A percentile compares a stretch with the other conserved stretches of the same genome.
These are phyloP conservation scores for Ganoderma lucidum DNA, from an alignment of 1,284 basidiomycete species.

Conservation along the genomic window DNA sequence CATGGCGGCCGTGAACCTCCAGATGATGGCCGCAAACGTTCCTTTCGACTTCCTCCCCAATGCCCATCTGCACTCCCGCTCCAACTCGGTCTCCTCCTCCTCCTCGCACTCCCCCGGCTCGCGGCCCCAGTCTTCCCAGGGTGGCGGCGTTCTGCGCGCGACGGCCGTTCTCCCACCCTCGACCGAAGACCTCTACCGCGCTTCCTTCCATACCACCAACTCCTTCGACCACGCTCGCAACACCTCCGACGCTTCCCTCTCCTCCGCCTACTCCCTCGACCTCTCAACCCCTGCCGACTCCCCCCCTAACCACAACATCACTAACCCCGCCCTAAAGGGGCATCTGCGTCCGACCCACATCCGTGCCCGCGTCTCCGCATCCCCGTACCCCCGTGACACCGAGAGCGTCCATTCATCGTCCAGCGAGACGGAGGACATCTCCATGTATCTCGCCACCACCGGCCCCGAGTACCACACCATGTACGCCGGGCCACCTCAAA, in stretches of 20 bases:
- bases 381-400: conserved; percentile 83
- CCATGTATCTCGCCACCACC: conserved; percentile 71
- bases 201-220: conserved; percentile 53
- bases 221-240: conserved; percentile 46
- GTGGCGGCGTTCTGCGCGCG: conserved; percentile 56
- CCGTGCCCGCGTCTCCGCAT: conserved; percentile 77
- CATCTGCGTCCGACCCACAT: conserved; percentile 77
- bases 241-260: conserved; percentile 47
- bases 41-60: conserved; percentile 75
- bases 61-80: conserved; percentile 73
- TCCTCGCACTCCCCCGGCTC: conserved; percentile 75
- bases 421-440: conserved; percentile 83
- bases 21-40: conserved; percentile 69
- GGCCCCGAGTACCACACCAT: conserved; percentile 65
- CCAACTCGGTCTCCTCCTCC: conserved; percentile 77
- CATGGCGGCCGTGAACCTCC: conserved; percentile 79
- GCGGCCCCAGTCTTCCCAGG: conserved; percentile 79
- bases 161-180: conserved; percentile 56
- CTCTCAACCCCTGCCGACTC: conserved; percentile 63
- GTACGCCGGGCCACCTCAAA: conserved; percentile 51
- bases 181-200: conserved; percentile 73
- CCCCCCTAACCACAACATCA: conserved; percentile 74
- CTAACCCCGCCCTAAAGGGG: conserved; percentile 74
- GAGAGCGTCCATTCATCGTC: conserved; percentile 87
- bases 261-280: conserved; percentile 54